Percentiles rank a stretch among this genome's conserved stretches.
These are phyloP conservation scores for Acacia acuminata DNA, from an alignment of 306 rosid genomes.

Conservation along the genomic window DNA sequence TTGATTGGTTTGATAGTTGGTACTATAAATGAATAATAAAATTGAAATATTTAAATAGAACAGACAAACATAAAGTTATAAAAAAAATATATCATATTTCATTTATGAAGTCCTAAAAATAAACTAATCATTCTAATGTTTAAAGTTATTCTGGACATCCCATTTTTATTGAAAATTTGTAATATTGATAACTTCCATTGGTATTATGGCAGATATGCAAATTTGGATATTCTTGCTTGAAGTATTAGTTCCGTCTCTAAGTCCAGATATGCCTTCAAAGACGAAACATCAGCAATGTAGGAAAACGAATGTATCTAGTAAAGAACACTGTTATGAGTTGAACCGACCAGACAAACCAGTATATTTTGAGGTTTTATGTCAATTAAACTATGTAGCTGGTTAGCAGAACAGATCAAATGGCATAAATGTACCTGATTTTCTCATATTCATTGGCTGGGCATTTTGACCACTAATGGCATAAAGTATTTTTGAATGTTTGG, in stretches of 20 bases:
- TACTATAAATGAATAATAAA: no score
- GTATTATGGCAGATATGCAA: background rate
- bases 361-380: slow-evolving; percentile 86
- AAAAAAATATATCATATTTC: no score
- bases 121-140: no score
- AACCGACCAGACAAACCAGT: no score
- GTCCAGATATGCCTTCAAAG: background rate
- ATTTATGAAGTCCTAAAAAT: no score
- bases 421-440: slow-evolving; percentile 44
- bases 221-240: background rate
- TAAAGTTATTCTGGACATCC: no score
- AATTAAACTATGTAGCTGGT: slow-evolving; percentile 6
- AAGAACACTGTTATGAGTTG: no score
- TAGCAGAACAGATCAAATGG: background rate
- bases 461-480: slow-evolving; percentile 74
- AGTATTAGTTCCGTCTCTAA: background rate
- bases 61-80: no score
- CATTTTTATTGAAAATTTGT: background rate
- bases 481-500: no score
- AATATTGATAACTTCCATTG: background rate
- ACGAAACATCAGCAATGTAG: background rate
- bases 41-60: no score
- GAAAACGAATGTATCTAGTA: no score
- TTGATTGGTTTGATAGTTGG: no score
- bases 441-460: slow-evolving; percentile 59